Base-by-base conservation (phyloP, 2,329 filamentous ascomycete species). In the Ceratocystis albifundus region DNA sequence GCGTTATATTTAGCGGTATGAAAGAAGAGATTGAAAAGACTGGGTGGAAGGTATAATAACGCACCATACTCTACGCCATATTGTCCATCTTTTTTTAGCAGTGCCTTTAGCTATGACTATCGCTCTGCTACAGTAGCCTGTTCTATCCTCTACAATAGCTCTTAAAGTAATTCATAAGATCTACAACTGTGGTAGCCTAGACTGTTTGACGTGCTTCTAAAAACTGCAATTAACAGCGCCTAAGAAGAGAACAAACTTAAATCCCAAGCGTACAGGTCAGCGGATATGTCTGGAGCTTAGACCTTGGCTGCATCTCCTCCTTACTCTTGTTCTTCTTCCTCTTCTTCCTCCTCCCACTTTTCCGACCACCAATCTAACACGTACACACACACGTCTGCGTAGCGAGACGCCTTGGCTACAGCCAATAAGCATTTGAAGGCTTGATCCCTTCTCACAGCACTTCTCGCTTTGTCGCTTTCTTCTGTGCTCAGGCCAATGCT, bases 191-290 rank as follows among this genome's bases (percentile, higher is more conserved):
- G 15, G 36, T 4, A 12, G 36, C 10, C 36, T 41, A 22, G n/a
- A 10, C 3, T 59, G 55, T n/a, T 59, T 59, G 55, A 30, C 30
- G 17, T 59, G 15, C n/a, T 59, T 15, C 55, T 32, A 59, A 32
- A 59, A 59, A 59, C 12, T 32, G 25, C 22, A 50, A 1, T 50
- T 12, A 41, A 41, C 36, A 41, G 36, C 36, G 36, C 36, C 36
- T 41, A 59, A 59, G 28, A 59, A 59, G 36, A 59, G 55, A 59
- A 32, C 30, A 59, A 8, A n/a, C 55, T n/a, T 57, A 32, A 59
- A n/a, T 53, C 48, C 48, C 22, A 22, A 53, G 15, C 4, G 28
- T 32, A 32, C 15, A 36, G 48, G 28, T 53, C 48, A 53, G 48
- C 55, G 10, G 36, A 36, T 17, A 7, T 36, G 55, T 59, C 55